These are phyloP conservation scores for Elaeagnus macrophylla DNA, from an alignment of 306 rosid species.

Conservation along the genomic window DNA sequence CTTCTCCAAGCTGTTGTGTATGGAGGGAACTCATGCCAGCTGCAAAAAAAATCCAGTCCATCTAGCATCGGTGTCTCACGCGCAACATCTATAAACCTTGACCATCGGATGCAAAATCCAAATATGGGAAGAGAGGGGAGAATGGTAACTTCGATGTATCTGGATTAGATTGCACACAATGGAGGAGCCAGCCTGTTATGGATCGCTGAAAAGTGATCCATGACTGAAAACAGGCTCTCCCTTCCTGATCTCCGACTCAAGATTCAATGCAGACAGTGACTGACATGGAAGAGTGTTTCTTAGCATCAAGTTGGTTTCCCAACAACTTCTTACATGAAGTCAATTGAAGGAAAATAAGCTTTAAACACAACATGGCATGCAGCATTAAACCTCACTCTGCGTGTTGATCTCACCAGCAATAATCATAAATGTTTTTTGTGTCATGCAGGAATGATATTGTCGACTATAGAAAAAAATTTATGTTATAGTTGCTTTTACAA, in stretches of 20 bases:
- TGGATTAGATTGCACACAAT: conserved; percentile 52
- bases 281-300: conserved; percentile 32
- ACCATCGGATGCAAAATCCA: conserved; percentile 80
- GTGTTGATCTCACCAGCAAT: too few relatives aligned
- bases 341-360: neutral
- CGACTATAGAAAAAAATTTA: too few relatives aligned
- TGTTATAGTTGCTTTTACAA: too few relatives aligned
- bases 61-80: conserved; percentile 55
- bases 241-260: conserved; percentile 69
- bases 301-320: too few relatives aligned
- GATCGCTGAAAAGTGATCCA: conserved; percentile 91
- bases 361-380: too few relatives aligned
- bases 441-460: too few relatives aligned
- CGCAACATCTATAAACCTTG: conserved; percentile 44
- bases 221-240: conserved; percentile 61
- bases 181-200: conserved; percentile 64
- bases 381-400: too few relatives aligned
- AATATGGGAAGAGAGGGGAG: conserved; percentile 74
- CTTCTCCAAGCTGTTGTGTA: conserved; percentile 52
- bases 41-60: conserved; percentile 62
- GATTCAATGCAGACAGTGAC: conserved; percentile 45
- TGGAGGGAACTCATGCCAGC: conserved; percentile 63
- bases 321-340: conserved; percentile 35
- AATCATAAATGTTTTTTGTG: too few relatives aligned
- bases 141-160: conserved; percentile 40